Evolutionary conservation across 257 asterid genomes (phyloP).

Genomic region (Cynanchum wilfordii): DNA sequence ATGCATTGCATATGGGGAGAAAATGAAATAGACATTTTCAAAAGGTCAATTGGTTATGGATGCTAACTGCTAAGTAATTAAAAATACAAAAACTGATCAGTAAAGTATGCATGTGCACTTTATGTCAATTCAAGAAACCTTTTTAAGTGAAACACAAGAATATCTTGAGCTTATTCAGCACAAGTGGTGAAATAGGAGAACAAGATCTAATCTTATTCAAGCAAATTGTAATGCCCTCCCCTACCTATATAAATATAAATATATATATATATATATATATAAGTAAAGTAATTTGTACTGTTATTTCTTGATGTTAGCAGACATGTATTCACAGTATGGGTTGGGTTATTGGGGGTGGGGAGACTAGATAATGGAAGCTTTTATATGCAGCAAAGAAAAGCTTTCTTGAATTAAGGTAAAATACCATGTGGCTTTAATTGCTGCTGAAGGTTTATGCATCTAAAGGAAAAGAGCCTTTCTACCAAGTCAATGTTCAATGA

Average conservation of each 20-base stretch:
- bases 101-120: no score
- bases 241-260: no score
- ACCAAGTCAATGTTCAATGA: not conserved
- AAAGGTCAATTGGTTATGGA: slow-evolving; percentile 3
- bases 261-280: no score
- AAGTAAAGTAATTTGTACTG: not conserved
- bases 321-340: not conserved
- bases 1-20: slow-evolving; percentile 1
- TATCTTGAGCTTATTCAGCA: not conserved
- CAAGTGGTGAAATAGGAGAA: not conserved
- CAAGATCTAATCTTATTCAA: not conserved
- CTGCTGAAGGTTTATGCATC: not conserved
- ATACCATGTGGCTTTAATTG: not conserved
- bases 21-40: not conserved
- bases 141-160: not conserved
- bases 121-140: not conserved
- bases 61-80: not conserved
- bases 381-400: not conserved
- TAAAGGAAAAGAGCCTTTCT: not conserved
- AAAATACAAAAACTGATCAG: not conserved
- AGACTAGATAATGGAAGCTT: not conserved
- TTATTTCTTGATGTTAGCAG: not conserved
- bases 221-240: not conserved
- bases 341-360: not conserved
- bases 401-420: not conserved